These are phyloP conservation scores for Pochonia chlamydosporia DNA, from an alignment of 2,329 filamentous ascomycete genomes.

Conservation along the genomic window DNA sequence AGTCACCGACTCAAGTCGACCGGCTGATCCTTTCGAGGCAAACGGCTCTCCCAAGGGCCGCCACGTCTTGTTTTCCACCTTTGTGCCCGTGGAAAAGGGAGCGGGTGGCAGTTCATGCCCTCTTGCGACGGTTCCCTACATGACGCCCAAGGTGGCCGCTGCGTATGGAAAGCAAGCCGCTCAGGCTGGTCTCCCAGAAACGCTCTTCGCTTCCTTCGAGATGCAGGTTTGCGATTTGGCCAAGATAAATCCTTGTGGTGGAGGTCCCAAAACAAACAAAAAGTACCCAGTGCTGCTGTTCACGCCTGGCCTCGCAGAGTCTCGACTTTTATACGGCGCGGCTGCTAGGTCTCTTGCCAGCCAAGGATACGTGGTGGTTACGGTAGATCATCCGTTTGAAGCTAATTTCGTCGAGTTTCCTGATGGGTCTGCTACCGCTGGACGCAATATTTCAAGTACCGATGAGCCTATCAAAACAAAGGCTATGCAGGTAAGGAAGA, in stretches of 20 bases:
- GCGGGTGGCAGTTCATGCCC: constrained; percentile 17
- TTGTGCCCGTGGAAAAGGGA: constrained; percentile 20
- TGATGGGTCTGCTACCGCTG: constrained; percentile 28
- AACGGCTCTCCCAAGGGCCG: constrained; percentile 17
- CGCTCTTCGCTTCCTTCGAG: constrained; percentile 21
- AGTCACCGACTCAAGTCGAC: constrained; percentile 24
- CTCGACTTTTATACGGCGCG: constrained; percentile 35
- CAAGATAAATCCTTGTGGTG: not conserved
- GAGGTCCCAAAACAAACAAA: not conserved
- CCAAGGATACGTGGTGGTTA: constrained; percentile 37
- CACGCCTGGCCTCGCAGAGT: constrained; percentile 37
- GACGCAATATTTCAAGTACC: constrained; percentile 11
- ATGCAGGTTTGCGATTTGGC: constrained; percentile 19
- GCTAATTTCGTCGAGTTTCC: constrained; percentile 39
- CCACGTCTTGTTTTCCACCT: constrained; percentile 23
- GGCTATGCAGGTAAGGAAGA: constrained; percentile 16
- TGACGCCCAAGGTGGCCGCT: constrained; percentile 25
- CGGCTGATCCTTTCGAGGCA: constrained; percentile 24
- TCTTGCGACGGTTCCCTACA: constrained; percentile 20
- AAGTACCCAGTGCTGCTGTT: constrained; percentile 30
- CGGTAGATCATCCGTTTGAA: constrained; percentile 45
- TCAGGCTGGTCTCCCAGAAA: constrained; percentile 22
- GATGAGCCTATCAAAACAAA: constrained; percentile 12
- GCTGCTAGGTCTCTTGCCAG: constrained; percentile 40
- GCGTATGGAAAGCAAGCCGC: constrained; percentile 21